Evolutionary conservation across 2,329 filamentous ascomycete genomes (phyloP).

Genomic region (Verticillium klebahnii): DNA sequence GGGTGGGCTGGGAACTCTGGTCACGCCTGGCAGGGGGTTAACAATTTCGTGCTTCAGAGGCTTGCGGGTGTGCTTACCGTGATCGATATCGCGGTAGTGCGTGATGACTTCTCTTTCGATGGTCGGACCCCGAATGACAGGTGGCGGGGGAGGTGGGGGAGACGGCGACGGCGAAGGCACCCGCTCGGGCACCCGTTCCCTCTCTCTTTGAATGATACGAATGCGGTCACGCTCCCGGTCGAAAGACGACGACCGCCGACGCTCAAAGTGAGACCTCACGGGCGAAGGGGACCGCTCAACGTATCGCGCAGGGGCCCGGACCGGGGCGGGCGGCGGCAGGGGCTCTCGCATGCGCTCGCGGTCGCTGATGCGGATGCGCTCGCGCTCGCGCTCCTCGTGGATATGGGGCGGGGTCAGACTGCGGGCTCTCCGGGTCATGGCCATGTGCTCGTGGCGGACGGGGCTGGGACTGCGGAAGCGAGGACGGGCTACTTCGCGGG

Average conservation of each 20-base stretch:
- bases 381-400: conserved; percentile 25
- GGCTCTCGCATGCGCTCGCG: conserved; percentile 32
- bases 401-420: conserved; percentile 33
- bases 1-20: conserved; percentile 41
- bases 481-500: conserved; percentile 41
- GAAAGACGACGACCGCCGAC: conserved; percentile 28
- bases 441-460: conserved; percentile 19
- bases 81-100: conserved; percentile 81
- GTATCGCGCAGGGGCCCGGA: conserved; percentile 33
- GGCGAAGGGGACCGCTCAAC: conserved; percentile 34
- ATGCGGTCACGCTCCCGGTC: conserved; percentile 43
- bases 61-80: conserved; percentile 53
- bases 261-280: conserved; percentile 3
- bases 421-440: conserved; percentile 36
- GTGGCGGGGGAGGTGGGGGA: conserved; percentile 55
- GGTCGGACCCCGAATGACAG: conserved; percentile 68
- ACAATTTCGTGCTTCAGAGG: not conserved
- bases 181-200: conserved; percentile 27
- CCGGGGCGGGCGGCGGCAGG: conserved; percentile 27
- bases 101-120: conserved; percentile 88
- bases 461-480: conserved; percentile 40
- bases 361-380: conserved; percentile 34
- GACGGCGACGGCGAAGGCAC: conserved; percentile 45
- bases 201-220: conserved; percentile 44
- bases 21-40: conserved; percentile 32